Evolutionary conservation across 2,329 filamentous ascomycete species (phyloP).

Genomic region (Botrytis hyacinthi): DNA sequence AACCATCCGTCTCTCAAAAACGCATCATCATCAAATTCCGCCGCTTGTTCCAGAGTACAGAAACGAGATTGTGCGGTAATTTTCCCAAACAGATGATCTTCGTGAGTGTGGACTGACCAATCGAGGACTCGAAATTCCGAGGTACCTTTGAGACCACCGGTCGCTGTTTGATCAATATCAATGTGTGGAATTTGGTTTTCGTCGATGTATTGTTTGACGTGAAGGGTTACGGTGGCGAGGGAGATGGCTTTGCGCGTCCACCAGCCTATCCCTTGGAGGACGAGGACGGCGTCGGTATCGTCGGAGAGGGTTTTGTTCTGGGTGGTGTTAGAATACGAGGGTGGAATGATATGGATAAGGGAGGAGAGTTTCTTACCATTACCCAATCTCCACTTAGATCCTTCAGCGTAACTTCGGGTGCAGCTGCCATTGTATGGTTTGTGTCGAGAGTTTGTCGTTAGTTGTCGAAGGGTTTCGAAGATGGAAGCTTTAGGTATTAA

Average conservation of each 20-base stretch:
- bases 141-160: constrained; percentile 59
- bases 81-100: constrained; percentile 62
- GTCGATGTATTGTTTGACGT: constrained; percentile 44
- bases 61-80: constrained; percentile 38
- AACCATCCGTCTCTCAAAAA: constrained; percentile 50
- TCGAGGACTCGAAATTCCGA: constrained; percentile 57
- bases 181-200: constrained; percentile 47
- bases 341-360: not conserved
- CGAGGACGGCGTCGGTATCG: constrained; percentile 55
- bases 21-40: constrained; percentile 38
- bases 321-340: constrained; percentile 1
- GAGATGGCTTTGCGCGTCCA: constrained; percentile 58
- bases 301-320: constrained; percentile 63
- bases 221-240: constrained; percentile 55
- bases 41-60: constrained; percentile 33
- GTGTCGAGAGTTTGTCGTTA: not conserved
- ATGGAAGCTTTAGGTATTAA: not conserved
- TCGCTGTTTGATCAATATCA: constrained; percentile 60
- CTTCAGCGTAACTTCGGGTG: constrained; percentile 49
- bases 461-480: not conserved
- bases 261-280: constrained; percentile 58
- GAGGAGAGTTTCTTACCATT: constrained; percentile 44
- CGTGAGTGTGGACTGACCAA: constrained; percentile 52
- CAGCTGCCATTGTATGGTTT: constrained; percentile 50
- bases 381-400: constrained; percentile 53